A percentile compares a stretch with the other conserved stretches of the same genome.
phyloP scores from a whole-genome alignment of 352 stramenopile species.

The Phytophthora boehmeriae region DNA sequence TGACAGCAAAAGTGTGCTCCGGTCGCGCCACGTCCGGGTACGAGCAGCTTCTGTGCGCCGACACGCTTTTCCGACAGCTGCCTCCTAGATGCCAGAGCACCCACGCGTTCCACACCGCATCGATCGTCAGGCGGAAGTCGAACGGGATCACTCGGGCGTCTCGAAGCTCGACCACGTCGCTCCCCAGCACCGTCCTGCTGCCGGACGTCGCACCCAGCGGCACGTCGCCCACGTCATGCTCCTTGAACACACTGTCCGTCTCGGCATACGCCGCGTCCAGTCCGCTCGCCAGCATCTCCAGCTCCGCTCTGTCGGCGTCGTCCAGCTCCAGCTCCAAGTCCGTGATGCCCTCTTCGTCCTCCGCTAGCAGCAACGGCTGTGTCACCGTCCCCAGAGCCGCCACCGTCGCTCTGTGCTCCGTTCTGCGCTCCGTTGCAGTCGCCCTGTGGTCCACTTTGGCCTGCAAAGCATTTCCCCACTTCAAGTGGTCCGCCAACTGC shows the following conservation, averaged over 20 bases:
- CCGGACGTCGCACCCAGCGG: constrained; percentile 10
- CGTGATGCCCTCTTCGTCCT: constrained; percentile 34
- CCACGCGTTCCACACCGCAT: constrained; percentile 43
- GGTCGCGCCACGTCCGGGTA: constrained; percentile 34
- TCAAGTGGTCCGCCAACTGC: constrained; percentile 22
- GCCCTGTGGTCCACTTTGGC: constrained; percentile 20
- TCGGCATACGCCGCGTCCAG: constrained; percentile 28
- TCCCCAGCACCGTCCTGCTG: constrained; percentile 21
- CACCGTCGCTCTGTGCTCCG: constrained; percentile 7
- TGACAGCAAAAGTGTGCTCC: constrained; percentile 42
- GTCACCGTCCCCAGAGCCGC: constrained; percentile 17
- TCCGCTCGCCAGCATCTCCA: constrained; percentile 34
- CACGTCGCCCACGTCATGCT: constrained; percentile 10
- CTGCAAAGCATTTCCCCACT: constrained; percentile 25
- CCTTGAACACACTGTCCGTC: constrained; percentile 25
- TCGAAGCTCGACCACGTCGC: constrained; percentile 26
- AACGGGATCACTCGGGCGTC: constrained; percentile 38
- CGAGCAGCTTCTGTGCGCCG: constrained; percentile 34
- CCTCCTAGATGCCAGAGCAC: constrained; percentile 40
- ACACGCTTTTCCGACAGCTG: constrained; percentile 34
- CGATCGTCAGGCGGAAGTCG: constrained; percentile 31
- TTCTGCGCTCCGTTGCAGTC: background rate
- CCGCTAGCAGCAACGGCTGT: constrained; percentile 22
- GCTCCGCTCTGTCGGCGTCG: constrained; percentile 24
- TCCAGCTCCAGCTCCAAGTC: constrained; percentile 31